Base-by-base conservation (phyloP, 306 rosid species). In the Parietaria judaica region DNA sequence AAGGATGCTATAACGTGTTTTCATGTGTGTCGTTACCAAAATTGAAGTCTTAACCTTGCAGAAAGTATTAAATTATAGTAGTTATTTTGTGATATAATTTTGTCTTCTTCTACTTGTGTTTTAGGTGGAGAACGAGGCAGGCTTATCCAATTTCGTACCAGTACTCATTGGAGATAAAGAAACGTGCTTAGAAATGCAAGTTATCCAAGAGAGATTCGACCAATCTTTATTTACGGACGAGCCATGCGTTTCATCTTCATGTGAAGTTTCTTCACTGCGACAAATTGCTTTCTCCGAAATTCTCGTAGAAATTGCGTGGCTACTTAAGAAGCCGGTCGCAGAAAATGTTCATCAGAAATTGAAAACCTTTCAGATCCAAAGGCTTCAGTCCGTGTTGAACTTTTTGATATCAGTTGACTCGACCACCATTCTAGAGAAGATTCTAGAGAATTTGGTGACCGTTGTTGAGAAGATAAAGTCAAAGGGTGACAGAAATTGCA, bases 101-200 rank as follows among this genome's bases (percentile, higher is more conserved):
- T 60, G n/a, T 54, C 36, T 23, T 36, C 34, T 36, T 3, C 13
- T 55, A 37, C 56, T 61, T 58, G 43, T 72, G 35, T 57, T 81
- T 61, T 76, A 94, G 99, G 95, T 94, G 71, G 99, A 94, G 82
- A 94, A 94, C 68, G 95, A 94, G 66, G 84, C 81, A 76, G 99
- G 99, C 72, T 68, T 94, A 65, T 94, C 99, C 2, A 94, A 94
- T 77, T 86, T 94, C 66, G 74, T 94, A 58, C 97, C 99, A 6
- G 71, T 94, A 60, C 89, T 94, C 51, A 67, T 94, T 53, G 97
- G 86, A 44, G 85, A 86, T 72, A 84, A 83, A 49, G 91, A 78
- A 71, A 77, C 77, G 78, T 94, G 99, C 75, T 72, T 78, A 6
- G 99, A 88, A 80, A 73, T 94, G 89, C 75, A 78, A 71, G 66